phyloP scores from a whole-genome alignment of 169 alveolate species.

The Eimeria acervulina region DNA sequence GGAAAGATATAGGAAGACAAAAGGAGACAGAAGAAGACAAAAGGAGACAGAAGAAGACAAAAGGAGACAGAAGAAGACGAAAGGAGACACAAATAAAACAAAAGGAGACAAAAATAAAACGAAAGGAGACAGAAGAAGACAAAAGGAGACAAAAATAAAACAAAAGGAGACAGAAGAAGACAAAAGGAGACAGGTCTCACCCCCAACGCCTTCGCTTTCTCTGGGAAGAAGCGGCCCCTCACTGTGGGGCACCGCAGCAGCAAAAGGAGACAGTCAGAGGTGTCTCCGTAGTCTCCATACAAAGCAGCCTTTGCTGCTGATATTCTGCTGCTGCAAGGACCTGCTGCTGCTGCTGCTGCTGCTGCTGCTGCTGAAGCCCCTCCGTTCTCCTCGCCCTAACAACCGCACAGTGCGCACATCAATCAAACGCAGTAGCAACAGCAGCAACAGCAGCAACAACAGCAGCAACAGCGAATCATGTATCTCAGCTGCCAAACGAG shows the following conservation, averaged over 20 bases:
- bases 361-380: not conserved
- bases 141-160: not conserved
- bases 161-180: not conserved
- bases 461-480: not conserved
- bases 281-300: not conserved
- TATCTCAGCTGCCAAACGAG: not conserved
- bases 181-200: constrained; percentile 22
- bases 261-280: constrained; percentile 80
- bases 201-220: constrained; percentile 89
- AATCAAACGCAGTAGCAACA: no score
- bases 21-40: constrained; percentile 29
- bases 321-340: not conserved
- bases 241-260: constrained; percentile 87
- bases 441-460: not conserved
- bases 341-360: constrained; percentile 40
- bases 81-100: no score
- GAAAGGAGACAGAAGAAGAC: not conserved
- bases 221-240: constrained; percentile 88
- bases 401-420: not conserved
- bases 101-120: not conserved
- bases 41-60: not conserved
- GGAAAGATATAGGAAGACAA: not conserved
- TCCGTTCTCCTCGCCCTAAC: not conserved
- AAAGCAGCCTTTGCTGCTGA: constrained; percentile 47
- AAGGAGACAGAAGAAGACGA: not conserved